Evolutionary conservation across 345 rosid genomes (phyloP).

Genomic region (Salix caprea): DNA sequence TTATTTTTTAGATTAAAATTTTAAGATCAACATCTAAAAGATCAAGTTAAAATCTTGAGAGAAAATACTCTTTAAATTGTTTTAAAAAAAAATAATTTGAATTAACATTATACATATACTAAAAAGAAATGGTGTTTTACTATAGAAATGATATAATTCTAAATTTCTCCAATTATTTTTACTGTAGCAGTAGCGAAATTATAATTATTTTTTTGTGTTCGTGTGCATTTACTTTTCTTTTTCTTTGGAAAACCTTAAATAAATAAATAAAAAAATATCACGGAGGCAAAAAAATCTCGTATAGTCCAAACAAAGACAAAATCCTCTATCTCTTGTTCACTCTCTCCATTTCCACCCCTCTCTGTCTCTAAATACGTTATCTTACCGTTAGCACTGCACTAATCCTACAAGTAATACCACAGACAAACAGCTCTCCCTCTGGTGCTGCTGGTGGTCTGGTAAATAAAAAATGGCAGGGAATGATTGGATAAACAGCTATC

Average conservation of each 20-base stretch:
- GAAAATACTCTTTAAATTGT: too few species aligned
- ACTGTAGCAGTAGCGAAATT: too few species aligned
- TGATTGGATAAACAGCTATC: conserved; percentile 97
- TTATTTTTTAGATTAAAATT: too few species aligned
- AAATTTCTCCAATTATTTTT: too few species aligned
- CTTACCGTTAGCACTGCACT: not conserved
- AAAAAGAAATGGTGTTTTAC: too few species aligned
- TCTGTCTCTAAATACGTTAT: not conserved
- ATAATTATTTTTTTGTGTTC: too few species aligned
- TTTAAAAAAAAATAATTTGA: too few species aligned
- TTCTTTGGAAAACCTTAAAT: not conserved
- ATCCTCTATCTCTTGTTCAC: not conserved
- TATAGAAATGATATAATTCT: too few species aligned
- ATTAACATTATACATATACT: too few species aligned
- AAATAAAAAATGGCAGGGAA: conserved; percentile 72
- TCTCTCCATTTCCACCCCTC: not conserved
- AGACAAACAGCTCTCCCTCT: not conserved
- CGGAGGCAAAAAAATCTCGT: not conserved
- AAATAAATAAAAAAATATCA: not conserved
- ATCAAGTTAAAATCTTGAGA: too few species aligned
- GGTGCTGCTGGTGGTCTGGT: not conserved
- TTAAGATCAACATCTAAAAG: too few species aligned
- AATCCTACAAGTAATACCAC: not conserved
- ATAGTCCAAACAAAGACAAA: not conserved
- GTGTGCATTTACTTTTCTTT: too few species aligned